These are phyloP conservation scores for Bipolaris oryzae DNA, from an alignment of 2,329 filamentous ascomycete genomes.

Conservation along the genomic window DNA sequence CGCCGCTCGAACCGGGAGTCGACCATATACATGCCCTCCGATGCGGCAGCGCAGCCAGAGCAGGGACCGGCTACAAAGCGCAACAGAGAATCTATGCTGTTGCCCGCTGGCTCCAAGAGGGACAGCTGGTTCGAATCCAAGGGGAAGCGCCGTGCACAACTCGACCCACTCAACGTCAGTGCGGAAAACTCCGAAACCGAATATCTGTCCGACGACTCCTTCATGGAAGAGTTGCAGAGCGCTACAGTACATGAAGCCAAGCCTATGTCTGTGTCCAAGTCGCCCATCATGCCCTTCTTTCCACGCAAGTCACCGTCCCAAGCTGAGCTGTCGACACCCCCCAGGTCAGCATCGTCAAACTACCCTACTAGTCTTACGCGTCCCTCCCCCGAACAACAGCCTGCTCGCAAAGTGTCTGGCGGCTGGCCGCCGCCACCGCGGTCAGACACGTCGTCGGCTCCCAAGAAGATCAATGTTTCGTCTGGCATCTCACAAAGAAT, in stretches of 20 bases:
- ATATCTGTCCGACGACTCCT: conserved; percentile 74
- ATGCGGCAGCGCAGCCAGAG: conserved; percentile 20
- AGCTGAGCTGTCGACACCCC: conserved; percentile 32
- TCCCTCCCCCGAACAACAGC: conserved; percentile 36
- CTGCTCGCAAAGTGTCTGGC: conserved; percentile 38
- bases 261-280: conserved; percentile 73
- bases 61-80: conserved; percentile 27
- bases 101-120: conserved; percentile 26
- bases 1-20: conserved; percentile 42
- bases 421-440: conserved; percentile 38
- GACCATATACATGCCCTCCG: conserved; percentile 37
- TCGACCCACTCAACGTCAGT: conserved; percentile 48
- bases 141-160: conserved; percentile 49
- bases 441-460: conserved; percentile 38
- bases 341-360: conserved; percentile 48
- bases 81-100: conserved; percentile 40
- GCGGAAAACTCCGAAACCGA: conserved; percentile 52
- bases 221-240: conserved; percentile 83
- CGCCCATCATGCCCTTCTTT: conserved; percentile 74
- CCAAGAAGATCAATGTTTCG: conserved; percentile 81
- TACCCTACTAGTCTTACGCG: conserved; percentile 26
- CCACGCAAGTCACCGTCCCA: conserved; percentile 43
- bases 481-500: conserved; percentile 94
- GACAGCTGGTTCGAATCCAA: conserved; percentile 39
- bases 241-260: conserved; percentile 85